Conservation (phyloP, 2,329 filamentous ascomycete genomes). For the Talaromyces albobiverticillius region DNA sequence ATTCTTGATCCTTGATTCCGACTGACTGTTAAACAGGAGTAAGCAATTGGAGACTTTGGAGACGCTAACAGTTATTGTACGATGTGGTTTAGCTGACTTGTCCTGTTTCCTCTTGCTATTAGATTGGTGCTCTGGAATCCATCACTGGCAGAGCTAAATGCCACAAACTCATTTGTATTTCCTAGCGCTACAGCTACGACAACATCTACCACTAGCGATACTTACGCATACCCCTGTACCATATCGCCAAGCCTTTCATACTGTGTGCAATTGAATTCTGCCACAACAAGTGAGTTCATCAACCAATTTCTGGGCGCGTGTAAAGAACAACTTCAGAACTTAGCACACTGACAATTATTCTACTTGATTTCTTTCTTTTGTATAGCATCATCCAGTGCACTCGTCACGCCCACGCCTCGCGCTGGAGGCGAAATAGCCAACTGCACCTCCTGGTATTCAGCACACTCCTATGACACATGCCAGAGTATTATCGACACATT, state of each 20-base stretch:
- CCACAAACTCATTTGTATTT: neutral
- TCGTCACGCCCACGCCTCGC: neutral
- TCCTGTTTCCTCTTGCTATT: too few relatives aligned
- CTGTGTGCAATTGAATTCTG: neutral
- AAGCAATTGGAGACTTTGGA: too few relatives aligned
- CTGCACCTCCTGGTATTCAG: neutral
- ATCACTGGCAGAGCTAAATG: neutral
- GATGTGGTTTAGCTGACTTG: too few relatives aligned
- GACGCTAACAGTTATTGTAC: too few relatives aligned
- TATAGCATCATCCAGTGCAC: neutral
- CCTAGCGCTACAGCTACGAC: neutral
- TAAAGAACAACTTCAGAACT: too few relatives aligned
- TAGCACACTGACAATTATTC: too few relatives aligned
- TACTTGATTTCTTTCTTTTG: too few relatives aligned
- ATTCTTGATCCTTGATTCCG: too few relatives aligned
- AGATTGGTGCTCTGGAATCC: constrained; percentile 2
- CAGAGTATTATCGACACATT: neutral
- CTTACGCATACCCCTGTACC: neutral
- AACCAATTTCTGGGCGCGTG: too few relatives aligned
- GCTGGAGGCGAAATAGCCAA: neutral
- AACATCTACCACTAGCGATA: neutral
- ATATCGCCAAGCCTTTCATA: neutral
- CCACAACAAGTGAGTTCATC: neutral
- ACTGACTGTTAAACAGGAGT: too few relatives aligned
- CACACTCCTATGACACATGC: neutral